These are phyloP conservation scores for Trichosporon sp. DNA, from an alignment of 1,284 basidiomycete species.

Conservation along the genomic window DNA sequence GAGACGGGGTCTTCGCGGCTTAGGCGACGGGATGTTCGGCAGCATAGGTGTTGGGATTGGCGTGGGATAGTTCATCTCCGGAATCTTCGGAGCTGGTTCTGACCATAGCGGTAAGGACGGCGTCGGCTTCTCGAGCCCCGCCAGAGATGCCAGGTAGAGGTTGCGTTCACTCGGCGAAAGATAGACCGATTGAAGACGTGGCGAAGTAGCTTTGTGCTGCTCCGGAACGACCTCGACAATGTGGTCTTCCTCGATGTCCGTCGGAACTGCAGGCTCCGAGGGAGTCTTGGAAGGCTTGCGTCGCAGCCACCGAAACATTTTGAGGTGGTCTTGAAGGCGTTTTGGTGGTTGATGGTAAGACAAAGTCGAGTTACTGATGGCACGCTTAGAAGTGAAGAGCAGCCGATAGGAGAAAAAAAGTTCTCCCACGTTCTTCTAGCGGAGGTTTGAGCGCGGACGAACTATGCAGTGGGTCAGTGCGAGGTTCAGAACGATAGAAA, in stretches of 20 bases:
- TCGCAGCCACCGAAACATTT: constrained; percentile 20
- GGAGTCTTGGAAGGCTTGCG: constrained; percentile 20
- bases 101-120: constrained; percentile 45
- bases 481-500: neutral
- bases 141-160: constrained; percentile 50
- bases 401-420: neutral
- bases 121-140: constrained; percentile 35
- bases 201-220: constrained; percentile 7
- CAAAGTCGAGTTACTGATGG: neutral
- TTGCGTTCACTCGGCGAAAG: constrained; percentile 44
- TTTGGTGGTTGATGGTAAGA: neutral
- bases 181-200: constrained; percentile 1
- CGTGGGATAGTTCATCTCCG: constrained; percentile 20
- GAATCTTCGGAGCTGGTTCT: constrained; percentile 45
- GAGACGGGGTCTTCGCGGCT: neutral
- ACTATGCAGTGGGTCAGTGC: constrained; percentile 16
- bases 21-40: neutral
- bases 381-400: neutral
- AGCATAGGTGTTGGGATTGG: constrained; percentile 23
- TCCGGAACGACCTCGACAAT: constrained; percentile 15
- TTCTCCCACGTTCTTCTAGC: neutral
- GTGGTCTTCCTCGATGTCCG: neutral
- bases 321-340: neutral
- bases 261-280: constrained; percentile 19
- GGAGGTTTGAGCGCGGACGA: constrained; percentile 8